phyloP scores from a whole-genome alignment of 106 monocot genomes.

The Triglochin maritima region DNA sequence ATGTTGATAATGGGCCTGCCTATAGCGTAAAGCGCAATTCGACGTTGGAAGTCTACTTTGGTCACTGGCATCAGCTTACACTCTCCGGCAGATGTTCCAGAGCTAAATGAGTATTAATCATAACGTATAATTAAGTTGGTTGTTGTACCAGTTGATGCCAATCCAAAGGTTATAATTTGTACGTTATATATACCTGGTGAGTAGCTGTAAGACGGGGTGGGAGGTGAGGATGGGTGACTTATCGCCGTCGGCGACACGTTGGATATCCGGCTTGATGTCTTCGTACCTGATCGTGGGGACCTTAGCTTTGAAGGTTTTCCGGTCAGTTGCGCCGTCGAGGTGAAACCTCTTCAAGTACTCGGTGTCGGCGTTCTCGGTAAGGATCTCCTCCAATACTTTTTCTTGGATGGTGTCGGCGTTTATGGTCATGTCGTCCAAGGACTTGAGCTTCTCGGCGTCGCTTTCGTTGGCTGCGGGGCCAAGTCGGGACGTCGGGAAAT shows the following conservation, averaged over 20 bases:
- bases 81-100: constrained; percentile 26
- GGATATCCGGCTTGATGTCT: constrained; percentile 19
- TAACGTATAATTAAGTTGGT: background rate
- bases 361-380: constrained; percentile 12
- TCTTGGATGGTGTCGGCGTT: constrained; percentile 14
- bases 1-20: constrained; percentile 27
- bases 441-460: constrained; percentile 18
- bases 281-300: constrained; percentile 22
- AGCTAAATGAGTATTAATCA: constrained; percentile 2
- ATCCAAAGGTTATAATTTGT: background rate
- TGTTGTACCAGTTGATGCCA: background rate
- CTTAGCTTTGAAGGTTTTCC: constrained; percentile 17
- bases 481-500: constrained; percentile 3
- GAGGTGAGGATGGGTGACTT: constrained; percentile 22
- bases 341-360: constrained; percentile 18
- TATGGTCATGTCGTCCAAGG: constrained; percentile 18
- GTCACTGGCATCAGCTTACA: constrained; percentile 28
- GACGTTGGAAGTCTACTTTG: constrained; percentile 21
- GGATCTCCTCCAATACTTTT: constrained; percentile 21
- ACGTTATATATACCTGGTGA: constrained; percentile 8
- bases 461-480: constrained; percentile 14
- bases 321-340: constrained; percentile 22
- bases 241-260: constrained; percentile 25
- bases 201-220: constrained; percentile 23
- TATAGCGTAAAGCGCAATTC: constrained; percentile 17